phyloP scores from a whole-genome alignment of 441 rosid species.

The Populus hybrid region DNA sequence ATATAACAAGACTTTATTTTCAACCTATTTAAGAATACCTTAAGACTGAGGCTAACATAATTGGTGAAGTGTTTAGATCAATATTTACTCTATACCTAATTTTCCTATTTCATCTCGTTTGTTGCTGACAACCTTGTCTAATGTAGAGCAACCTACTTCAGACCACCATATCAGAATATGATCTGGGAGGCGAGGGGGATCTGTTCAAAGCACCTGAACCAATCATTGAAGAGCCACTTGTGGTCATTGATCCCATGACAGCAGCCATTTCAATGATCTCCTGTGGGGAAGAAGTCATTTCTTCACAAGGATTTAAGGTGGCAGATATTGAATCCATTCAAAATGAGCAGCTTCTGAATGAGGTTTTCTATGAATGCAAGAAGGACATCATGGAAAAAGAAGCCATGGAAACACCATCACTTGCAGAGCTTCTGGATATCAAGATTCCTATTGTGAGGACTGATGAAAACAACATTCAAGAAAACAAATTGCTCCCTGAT shows the following conservation, averaged over 20 bases:
- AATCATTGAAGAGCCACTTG: slow-evolving; percentile 60
- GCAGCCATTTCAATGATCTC: slow-evolving; percentile 82
- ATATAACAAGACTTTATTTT: not conserved
- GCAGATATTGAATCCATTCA: slow-evolving; percentile 62
- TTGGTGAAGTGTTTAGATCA: slow-evolving; percentile 1
- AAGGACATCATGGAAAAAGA: slow-evolving; percentile 78
- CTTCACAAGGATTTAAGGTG: slow-evolving; percentile 60
- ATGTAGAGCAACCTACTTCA: slow-evolving; percentile 50
- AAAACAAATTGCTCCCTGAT: slow-evolving; percentile 38
- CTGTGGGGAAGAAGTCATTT: slow-evolving; percentile 58
- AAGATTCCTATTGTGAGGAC: slow-evolving; percentile 45
- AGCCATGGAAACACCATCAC: slow-evolving; percentile 39
- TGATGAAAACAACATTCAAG: slow-evolving; percentile 41
- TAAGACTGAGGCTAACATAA: not conserved
- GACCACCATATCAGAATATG: slow-evolving; percentile 64
- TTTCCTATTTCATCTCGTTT: slow-evolving; percentile 1
- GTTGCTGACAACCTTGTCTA: slow-evolving; percentile 17
- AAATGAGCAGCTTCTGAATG: slow-evolving; percentile 66
- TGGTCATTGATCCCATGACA: slow-evolving; percentile 64
- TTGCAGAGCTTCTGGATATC: slow-evolving; percentile 54
- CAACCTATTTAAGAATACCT: slow-evolving; percentile 4
- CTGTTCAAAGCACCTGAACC: slow-evolving; percentile 92
- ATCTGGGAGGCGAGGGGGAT: slow-evolving; percentile 88
- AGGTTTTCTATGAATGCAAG: slow-evolving; percentile 74
- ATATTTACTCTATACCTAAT: not conserved